A percentile compares a stretch with the other conserved stretches of the same genome.
These are phyloP conservation scores for Leptodontidium sp. DNA, from an alignment of 2,329 filamentous ascomycete species.

Conservation along the genomic window DNA sequence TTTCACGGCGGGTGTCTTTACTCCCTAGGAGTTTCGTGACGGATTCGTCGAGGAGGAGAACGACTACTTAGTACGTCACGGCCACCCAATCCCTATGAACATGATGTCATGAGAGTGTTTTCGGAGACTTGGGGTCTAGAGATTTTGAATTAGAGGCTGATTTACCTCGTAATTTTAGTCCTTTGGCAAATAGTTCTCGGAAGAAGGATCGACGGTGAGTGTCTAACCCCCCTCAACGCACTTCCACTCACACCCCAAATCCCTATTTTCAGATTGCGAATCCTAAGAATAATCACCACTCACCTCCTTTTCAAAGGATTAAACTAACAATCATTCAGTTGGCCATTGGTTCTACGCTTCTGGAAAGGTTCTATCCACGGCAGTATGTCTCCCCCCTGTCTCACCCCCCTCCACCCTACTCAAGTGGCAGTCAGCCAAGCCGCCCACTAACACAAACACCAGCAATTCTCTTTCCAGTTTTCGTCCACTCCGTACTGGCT, in stretches of 20 bases:
- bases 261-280: neutral
- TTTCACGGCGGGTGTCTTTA: conserved; percentile 36
- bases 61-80: conserved; percentile 32
- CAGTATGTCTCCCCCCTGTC: conserved; percentile 31
- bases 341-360: conserved; percentile 70
- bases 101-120: neutral
- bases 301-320: neutral
- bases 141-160: conserved; percentile 21
- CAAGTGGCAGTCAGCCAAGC: neutral
- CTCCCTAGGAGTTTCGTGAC: conserved; percentile 34
- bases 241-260: neutral
- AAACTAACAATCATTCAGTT: conserved; percentile 51
- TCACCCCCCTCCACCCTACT: conserved; percentile 1
- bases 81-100: neutral
- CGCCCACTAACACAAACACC: neutral
- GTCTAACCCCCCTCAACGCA: neutral
- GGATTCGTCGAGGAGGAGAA: conserved; percentile 28
- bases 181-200: conserved; percentile 42
- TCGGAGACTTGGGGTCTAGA: neutral
- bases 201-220: conserved; percentile 45
- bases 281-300: neutral
- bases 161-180: conserved; percentile 26
- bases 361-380: conserved; percentile 69
- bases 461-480: conserved; percentile 63
- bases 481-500: conserved; percentile 65